Evolutionary conservation across 2,329 filamentous ascomycete genomes (phyloP), one percentile per base, ranked within the genome.

Genomic region (Pyrenochaeta sp.): DNA sequence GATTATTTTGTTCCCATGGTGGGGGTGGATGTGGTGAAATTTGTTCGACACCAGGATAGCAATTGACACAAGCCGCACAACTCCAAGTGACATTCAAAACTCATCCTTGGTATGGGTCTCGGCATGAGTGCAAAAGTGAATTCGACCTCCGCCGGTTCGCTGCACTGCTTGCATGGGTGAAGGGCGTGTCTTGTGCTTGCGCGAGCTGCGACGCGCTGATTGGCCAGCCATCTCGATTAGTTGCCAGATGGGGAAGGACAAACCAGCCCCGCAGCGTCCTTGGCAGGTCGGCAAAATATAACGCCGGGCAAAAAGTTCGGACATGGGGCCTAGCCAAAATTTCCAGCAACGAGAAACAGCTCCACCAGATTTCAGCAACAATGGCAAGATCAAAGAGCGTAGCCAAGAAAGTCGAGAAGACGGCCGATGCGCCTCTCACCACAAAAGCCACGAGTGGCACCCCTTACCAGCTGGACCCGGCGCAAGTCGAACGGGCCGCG

Each of bases 401-500:
- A 11, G 56, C 58, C 1, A 71, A 66, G 49, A 64, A 67, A 52
- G 44, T 43, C 36, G 56, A 61, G 49, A 66, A 72, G 56, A 64
- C 62, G 31, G 58, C 63, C 21, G 68, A 74, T 45, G 74, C 68
- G 47, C 67, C 71, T 11, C 63, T 77, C 33, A 73, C 75, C 32
- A 76, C 71, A 36, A 76, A 74, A 61, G 63, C 61, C 43, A 51
- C 66, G 15, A 71, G 72, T 64, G 73, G 67, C 48, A 67, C 71
- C 14, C 75, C 75, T 10, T 79, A 78, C 64, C 73, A 79, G 54
- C 70, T 82, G 41, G 78, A 82, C 62, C 64, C 76, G 11, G 62
- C 69, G 21, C 75, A 88, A 78, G 85, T 85, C 46, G 73, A 83
- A 56, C 83, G 82, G 76, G 86, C 86, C 57, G 84, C 85, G 33